Base-by-base conservation (phyloP, 2,329 filamentous ascomycete species). In the Plenodomus lindquistii region DNA sequence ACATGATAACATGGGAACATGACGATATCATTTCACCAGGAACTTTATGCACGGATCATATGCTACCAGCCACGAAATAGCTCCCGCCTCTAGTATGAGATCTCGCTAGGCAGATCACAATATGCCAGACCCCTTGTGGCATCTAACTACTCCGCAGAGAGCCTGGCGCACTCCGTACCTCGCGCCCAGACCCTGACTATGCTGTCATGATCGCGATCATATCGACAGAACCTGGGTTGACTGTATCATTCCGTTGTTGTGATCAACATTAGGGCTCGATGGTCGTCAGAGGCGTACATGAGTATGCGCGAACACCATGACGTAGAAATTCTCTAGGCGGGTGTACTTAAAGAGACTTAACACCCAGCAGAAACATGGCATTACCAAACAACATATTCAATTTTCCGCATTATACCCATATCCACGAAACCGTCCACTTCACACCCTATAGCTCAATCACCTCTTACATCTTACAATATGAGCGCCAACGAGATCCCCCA, bases 401-500 rank as follows among this genome's bases (percentile, higher is more conserved):
- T n/a, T n/a, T 31, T 40, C 18, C 36, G 43, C 15, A 5, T 21
- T 22, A 37, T 27, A 49, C 19, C 13, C 10, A 35, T 10, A 48
- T 37, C 18, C 17, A 19, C 21, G 15, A 11, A 17, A 11, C 3
- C 34, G 22, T 18, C 20, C 18, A 7, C 24, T n/a, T 31, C 6
- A 8, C 15, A 31, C 27, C 11, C 4, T 31, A 15, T 16, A 34
- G 37, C 7, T 21, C 18, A 45, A 21, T 21, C 20, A 42, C 15
- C 27, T 31, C 9, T 17, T 16, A 17, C 11, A 42, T n/a, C 27
- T 3, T 40, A 29, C 55, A 63, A 36, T 7, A 72, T 72, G 69
- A 66, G 67, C 42, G 52, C 62, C 52, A 57, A 65, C 13, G 48
- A 64, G 39, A 65, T 67, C 46, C 71, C 75, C 6, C 35, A 61